Evolutionary conservation across 1,284 basidiomycete species (phyloP), one percentile per base, ranked within the genome.

Genomic region (Trametes pubescens): DNA sequence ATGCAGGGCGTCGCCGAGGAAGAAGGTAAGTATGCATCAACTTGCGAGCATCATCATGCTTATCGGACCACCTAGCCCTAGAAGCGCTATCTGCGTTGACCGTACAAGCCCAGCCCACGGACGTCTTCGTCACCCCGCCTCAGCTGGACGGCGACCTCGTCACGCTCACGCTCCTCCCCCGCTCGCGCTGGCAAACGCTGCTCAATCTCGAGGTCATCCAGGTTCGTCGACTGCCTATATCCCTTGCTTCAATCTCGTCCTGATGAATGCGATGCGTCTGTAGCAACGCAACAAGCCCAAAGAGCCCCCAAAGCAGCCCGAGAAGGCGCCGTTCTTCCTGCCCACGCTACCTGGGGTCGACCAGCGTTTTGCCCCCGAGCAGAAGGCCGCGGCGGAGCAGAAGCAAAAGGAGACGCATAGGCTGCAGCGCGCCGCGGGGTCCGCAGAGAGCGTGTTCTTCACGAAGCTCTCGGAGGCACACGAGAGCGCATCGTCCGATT

Each of bases 271-370:
- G n/a, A 16, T 21, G 43, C 46, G 1, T 24, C 47, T 37, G 48
- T 69, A 95, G 90, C 91, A 92, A 84, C 90, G 96, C 52, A 99
- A 99, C 77, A 98, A 97, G 82, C 96, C 98, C 9, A 96, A 93
- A 77, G 96, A 98, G 69, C 86, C 95, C 0, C 95, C 95, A 4
- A 98, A 99, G 79, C 93, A 91, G 43, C 95, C 95, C 3, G 96
- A 98, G 78, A 87, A 93, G 65, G 97, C 96, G 1, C 98, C 98
- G 0, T 99, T 99, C 84, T 99, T 99, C 84, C 80, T 99, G 18
- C 96, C 96, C 9, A 95, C 94, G 1, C 79, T 98, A 3, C 86
- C 94, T 16, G 95, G 94, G 16, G 85, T 95, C 22, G 92, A 96
- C 67, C 84, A 88, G 16, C 84, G 92, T 18, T 96, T 96, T 74